phyloP scores from a whole-genome alignment of 306 rosid species.

The Quercus bicolor region DNA sequence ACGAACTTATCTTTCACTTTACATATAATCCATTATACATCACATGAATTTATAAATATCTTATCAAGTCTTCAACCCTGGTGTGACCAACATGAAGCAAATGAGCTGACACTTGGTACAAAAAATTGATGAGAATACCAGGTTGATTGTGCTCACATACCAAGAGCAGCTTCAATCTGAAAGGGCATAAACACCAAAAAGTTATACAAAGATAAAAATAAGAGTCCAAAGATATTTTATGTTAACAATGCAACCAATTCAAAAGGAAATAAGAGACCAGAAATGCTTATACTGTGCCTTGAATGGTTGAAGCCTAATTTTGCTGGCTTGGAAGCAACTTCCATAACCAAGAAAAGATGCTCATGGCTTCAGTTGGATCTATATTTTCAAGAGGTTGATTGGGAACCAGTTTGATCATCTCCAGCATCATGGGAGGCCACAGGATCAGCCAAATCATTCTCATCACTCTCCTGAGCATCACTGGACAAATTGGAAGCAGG shows the following conservation, averaged over 20 bases:
- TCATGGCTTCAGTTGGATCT: background rate
- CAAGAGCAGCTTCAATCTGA: background rate
- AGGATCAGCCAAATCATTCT: background rate
- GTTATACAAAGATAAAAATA: background rate
- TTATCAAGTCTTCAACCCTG: background rate
- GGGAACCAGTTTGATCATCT: slow-evolving; percentile 30
- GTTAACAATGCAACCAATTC: background rate
- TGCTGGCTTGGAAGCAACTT: background rate
- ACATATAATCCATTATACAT: background rate
- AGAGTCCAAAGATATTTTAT: background rate
- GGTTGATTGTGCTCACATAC: background rate
- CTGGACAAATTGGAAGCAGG: slow-evolving; percentile 15
- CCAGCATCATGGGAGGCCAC: background rate
- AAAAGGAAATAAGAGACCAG: too few species aligned
- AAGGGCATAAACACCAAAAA: background rate
- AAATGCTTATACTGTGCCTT: background rate
- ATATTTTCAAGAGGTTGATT: slow-evolving; percentile 21
- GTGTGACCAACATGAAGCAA: background rate
- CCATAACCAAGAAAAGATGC: background rate
- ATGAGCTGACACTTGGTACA: background rate
- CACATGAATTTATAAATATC: background rate
- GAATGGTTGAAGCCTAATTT: background rate
- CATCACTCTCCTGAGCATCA: slow-evolving; percentile 24
- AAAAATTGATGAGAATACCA: background rate
- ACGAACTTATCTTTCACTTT: background rate